Conservation (phyloP, 202 grass and related monocot genomes). For the Hordeum pubiflorum region DNA sequence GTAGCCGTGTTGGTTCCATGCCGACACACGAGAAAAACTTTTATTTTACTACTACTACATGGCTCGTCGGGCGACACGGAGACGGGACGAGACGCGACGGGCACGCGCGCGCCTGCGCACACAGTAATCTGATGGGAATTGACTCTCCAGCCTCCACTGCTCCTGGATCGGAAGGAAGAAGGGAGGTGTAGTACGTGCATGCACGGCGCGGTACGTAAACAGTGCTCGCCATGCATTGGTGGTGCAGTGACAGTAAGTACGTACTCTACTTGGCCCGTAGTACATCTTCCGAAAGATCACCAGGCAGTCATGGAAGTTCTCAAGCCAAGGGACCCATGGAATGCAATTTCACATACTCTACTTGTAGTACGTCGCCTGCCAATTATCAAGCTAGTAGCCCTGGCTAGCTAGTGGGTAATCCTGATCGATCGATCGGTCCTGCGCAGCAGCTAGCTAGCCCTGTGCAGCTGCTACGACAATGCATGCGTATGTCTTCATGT, state of each 20-base stretch:
- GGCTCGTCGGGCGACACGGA: background rate
- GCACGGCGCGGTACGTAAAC: background rate
- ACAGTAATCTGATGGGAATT: background rate
- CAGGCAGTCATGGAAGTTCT: background rate
- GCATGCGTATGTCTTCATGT: background rate
- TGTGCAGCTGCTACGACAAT: too few relatives aligned
- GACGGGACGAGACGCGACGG: background rate
- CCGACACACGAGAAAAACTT: constrained; percentile 5
- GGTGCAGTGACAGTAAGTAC: background rate
- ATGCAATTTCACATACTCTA: background rate
- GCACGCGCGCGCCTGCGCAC: background rate
- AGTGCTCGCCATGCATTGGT: background rate
- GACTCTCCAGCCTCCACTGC: background rate
- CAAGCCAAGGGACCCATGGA: background rate
- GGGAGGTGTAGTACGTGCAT: background rate
- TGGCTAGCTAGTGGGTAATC: too few relatives aligned
- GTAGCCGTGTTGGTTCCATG: constrained; percentile 6
- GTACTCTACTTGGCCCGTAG: background rate
- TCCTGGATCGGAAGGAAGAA: background rate
- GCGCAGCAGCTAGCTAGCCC: too few relatives aligned
- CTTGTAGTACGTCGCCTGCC: too few relatives aligned
- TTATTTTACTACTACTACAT: background rate
- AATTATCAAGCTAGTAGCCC: background rate
- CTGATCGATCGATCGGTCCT: too few relatives aligned
- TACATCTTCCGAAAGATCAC: background rate